These are phyloP conservation scores for Apiotrichum laibachii DNA, from an alignment of 1,284 basidiomycete genomes.

Conservation along the genomic window DNA sequence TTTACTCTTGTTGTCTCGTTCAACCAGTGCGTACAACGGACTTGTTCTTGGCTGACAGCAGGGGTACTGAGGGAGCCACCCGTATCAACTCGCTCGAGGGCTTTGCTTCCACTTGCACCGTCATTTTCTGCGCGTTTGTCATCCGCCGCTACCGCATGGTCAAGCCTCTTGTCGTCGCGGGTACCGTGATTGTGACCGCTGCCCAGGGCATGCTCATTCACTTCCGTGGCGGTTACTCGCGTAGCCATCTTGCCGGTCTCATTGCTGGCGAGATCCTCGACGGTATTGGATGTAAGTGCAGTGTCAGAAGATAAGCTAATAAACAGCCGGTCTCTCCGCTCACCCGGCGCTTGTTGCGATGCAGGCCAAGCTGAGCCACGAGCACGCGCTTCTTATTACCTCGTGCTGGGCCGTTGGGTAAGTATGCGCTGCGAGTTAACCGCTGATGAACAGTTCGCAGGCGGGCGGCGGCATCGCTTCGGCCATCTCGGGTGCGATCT, in stretches of 20 bases:
- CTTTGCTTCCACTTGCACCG: slow-evolving; percentile 48
- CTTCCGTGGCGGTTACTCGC: slow-evolving; percentile 48
- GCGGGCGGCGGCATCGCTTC: slow-evolving; percentile 42
- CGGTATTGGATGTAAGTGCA: slow-evolving; percentile 47
- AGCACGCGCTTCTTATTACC: slow-evolving; percentile 21
- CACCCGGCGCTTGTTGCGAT: slow-evolving; percentile 38
- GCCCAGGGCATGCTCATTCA: slow-evolving; percentile 52
- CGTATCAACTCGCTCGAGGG: slow-evolving; percentile 51
- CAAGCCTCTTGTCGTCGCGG: slow-evolving; percentile 51
- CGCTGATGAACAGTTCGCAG: slow-evolving; percentile 3
- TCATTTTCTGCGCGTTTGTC: slow-evolving; percentile 45
- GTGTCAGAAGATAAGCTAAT: background rate
- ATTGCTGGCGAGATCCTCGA: slow-evolving; percentile 51
- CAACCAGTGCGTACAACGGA: slow-evolving; percentile 34
- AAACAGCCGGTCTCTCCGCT: slow-evolving; percentile 40
- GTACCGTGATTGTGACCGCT: slow-evolving; percentile 31
- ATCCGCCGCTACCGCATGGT: slow-evolving; percentile 46
- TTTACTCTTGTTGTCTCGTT: slow-evolving; percentile 50
- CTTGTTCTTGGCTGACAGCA: background rate
- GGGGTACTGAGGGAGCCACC: slow-evolving; percentile 41
- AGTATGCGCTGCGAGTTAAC: background rate
- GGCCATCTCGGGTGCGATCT: slow-evolving; percentile 49
- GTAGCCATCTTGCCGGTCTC: slow-evolving; percentile 35
- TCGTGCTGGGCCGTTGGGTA: slow-evolving; percentile 17
- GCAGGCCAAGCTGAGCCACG: slow-evolving; percentile 23